These are phyloP conservation scores for Boletus reticuloceps DNA, from an alignment of 768 basidiomycete species.

Conservation along the genomic window DNA sequence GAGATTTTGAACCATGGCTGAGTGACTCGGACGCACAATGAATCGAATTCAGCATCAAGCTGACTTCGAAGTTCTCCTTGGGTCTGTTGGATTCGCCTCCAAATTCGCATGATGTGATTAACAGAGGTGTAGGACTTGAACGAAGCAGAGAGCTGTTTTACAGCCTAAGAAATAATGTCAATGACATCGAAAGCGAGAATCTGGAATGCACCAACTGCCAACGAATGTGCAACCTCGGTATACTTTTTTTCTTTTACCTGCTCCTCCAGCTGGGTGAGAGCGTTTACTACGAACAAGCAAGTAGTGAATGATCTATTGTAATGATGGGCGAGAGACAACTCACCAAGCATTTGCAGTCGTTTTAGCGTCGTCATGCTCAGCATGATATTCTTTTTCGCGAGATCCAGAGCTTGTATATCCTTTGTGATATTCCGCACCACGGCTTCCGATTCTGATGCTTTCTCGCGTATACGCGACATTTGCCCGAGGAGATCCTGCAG, in stretches of 20 bases:
- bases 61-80: constrained; percentile 80
- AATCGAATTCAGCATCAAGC: constrained; percentile 89
- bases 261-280: constrained; percentile 76
- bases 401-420: constrained; percentile 92
- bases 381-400: constrained; percentile 91
- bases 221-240: constrained; percentile 76
- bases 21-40: constrained; percentile 62
- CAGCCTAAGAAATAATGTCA: constrained; percentile 51
- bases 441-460: constrained; percentile 95
- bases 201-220: constrained; percentile 53
- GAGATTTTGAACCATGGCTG: neutral
- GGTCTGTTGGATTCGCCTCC: constrained; percentile 75
- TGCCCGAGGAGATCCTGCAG: constrained; percentile 86
- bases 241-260: constrained; percentile 78
- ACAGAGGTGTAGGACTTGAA: constrained; percentile 82
- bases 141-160: constrained; percentile 77
- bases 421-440: constrained; percentile 94
- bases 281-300: constrained; percentile 57
- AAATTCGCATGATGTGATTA: constrained; percentile 71
- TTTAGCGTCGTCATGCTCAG: constrained; percentile 87
- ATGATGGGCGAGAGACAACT: constrained; percentile 22
- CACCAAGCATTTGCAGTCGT: constrained; percentile 92
- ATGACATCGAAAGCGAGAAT: constrained; percentile 13
- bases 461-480: constrained; percentile 94
- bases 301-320: neutral